Conservation (phyloP, 352 stramenopile species). For the Blastocystis sp. region DNA sequence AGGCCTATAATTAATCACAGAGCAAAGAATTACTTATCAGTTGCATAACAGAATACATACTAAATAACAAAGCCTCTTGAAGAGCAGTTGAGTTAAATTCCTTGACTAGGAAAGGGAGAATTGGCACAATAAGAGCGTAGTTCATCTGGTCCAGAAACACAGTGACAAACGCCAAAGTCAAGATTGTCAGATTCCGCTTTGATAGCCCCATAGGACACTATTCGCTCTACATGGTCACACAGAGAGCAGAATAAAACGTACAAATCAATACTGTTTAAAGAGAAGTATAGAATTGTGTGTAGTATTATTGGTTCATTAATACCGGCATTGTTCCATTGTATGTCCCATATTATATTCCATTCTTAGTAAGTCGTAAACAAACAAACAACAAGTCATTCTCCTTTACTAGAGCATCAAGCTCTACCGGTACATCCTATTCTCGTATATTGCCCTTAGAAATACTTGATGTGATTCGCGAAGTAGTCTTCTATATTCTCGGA, state of each 20-base stretch:
- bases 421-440: too few species aligned
- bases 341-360: too few species aligned
- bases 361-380: too few species aligned
- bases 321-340: too few species aligned
- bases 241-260: too few species aligned
- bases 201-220: not conserved
- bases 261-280: too few species aligned
- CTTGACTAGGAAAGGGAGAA: slow-evolving; percentile 38
- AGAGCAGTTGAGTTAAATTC: slow-evolving; percentile 35
- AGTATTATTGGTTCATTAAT: too few species aligned
- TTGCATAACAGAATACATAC: slow-evolving; percentile 43
- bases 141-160: slow-evolving; percentile 27
- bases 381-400: too few species aligned
- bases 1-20: not conserved
- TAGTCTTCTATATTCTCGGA: not conserved
- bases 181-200: not conserved
- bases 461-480: not conserved
- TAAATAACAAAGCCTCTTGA: slow-evolving; percentile 45
- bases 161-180: slow-evolving; percentile 49
- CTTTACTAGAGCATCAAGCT: too few species aligned
- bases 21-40: slow-evolving; percentile 6
- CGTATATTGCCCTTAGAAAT: not conserved
- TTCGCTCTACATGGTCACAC: too few species aligned
- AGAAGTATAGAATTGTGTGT: too few species aligned
- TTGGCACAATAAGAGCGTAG: slow-evolving; percentile 50